Conservation (phyloP, 2,329 filamentous ascomycete species). For the Botrytis deweyae region DNA sequence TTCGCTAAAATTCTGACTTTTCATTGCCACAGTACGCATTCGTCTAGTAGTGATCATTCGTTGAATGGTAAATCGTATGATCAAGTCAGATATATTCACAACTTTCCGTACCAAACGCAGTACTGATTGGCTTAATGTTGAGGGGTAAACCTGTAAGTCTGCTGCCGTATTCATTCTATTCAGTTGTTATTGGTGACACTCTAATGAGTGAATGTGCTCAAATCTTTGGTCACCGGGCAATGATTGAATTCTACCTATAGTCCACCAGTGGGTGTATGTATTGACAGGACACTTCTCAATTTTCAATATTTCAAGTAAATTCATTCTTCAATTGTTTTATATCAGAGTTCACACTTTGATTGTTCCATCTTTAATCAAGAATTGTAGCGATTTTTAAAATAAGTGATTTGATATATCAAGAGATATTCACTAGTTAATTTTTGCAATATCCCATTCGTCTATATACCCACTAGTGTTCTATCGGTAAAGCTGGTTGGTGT, state of each 20-base stretch:
- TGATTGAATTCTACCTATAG: neutral
- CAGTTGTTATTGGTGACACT: neutral
- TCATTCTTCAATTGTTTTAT: too few species aligned
- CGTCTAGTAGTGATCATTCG: too few species aligned
- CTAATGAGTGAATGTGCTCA: neutral
- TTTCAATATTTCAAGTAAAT: too few species aligned
- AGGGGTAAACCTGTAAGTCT: neutral
- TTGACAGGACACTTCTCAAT: too few species aligned
- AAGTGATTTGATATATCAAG: too few species aligned
- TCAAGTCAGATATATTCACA: neutral
- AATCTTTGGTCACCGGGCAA: neutral
- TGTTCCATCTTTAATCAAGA: too few species aligned
- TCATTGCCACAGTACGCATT: neutral
- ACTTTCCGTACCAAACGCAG: neutral
- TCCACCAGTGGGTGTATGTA: too few species aligned
- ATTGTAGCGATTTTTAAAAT: too few species aligned
- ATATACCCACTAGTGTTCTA: neutral
- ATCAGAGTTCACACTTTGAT: too few species aligned
- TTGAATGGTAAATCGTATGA: neutral
- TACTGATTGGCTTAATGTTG: neutral
- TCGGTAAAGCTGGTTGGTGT: too few species aligned
- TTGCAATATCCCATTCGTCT: too few species aligned
- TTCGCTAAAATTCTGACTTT: neutral
- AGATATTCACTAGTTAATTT: too few species aligned
- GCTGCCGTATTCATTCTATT: neutral